Percentiles rank a stretch among this genome's conserved stretches.
Conservation (phyloP, 176 grass and related monocot genomes). For the Paspalum notatum region DNA sequence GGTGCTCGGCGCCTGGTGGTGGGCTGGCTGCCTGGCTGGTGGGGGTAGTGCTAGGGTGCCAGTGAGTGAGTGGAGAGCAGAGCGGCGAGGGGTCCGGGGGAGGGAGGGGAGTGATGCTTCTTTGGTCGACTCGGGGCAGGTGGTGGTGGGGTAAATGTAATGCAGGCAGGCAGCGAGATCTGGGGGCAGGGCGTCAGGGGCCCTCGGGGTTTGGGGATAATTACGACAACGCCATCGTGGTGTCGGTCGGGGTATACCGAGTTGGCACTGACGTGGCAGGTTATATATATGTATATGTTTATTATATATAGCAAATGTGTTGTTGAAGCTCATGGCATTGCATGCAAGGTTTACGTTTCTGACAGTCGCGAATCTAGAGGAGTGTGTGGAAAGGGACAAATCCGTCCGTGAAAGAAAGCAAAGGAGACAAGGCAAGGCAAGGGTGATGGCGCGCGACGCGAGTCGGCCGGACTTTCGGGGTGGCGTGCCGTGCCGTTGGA, state of each 20-base stretch:
- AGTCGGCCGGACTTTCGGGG: slow-evolving; percentile 11
- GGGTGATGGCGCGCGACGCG: not conserved
- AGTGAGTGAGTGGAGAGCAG: slow-evolving; percentile 1
- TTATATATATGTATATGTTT: too few relatives aligned
- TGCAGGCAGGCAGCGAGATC: slow-evolving; percentile 24
- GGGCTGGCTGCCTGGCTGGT: not conserved
- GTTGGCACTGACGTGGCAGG: too few relatives aligned
- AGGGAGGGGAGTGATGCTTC: not conserved
- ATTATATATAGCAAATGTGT: too few relatives aligned
- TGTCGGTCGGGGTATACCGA: too few relatives aligned
- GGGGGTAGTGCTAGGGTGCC: too few relatives aligned
- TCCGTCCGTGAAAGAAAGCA: not conserved
- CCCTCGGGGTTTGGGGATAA: not conserved
- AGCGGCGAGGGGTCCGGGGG: not conserved
- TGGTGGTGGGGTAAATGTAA: slow-evolving; percentile 14
- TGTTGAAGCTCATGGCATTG: too few relatives aligned
- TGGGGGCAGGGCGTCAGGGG: not conserved
- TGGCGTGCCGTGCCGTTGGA: slow-evolving; percentile 2
- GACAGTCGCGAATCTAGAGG: slow-evolving; percentile 28
- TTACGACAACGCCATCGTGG: not conserved
- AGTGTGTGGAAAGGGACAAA: slow-evolving; percentile 3
- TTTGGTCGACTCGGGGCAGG: not conserved
- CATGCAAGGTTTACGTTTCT: not conserved
- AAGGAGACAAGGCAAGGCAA: not conserved
- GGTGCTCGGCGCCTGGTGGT: not conserved